Evolutionary conservation across 495 filamentous ascomycete genomes (phyloP), one percentile per base, ranked within the genome.

Genomic region (Penicillium lagena): DNA sequence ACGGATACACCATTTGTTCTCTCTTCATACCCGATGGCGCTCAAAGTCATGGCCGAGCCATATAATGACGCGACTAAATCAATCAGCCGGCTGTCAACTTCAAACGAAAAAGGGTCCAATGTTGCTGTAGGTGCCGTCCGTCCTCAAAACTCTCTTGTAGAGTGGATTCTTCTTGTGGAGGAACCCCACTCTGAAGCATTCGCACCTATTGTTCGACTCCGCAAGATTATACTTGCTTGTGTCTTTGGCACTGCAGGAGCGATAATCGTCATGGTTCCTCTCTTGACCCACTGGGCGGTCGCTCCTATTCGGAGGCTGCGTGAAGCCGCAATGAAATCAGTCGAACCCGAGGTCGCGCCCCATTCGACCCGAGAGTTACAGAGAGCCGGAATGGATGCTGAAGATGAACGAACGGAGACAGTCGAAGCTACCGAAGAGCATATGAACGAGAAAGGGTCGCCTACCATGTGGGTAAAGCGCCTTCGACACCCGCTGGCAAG

Each of bases 161-260:
- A 89, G 46, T 96, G 90, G 90, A 78, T 84, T 12, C 68, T 96
- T 8, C 50, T 95, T 3, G 77, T 95, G 9, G 90, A 95, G 55
- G 83, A 91, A 60, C 72, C 79, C 10, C 76, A 77, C 38, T 51
- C 58, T 31, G 89, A 95, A 55, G 88, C 88, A 7, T 86, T 79
- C 62, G 71, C 71, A n/a, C 84, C 89, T 1, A 88, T 96, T 29
- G 51, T 71, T 31, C 77, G 79, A 13, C 72, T 95, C 15, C 77
- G 86, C 28, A 81, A 81, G 37, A 85, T 96, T 35, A 75, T 96
- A 6, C 63, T 96, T 2, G 86, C 77, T 2, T 94, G 87, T 41
- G 86, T 94, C 1, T 94, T 95, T 54, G 87, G 85, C 0, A 91
- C 88, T 0, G 73, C 81, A 12, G 90, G 83, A 4, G 67, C 79